Evolutionary conservation across 805 yeast genomes (phyloP), one percentile per base, ranked within the genome.

Genomic region (Wilhelminamyces savonicus): DNA sequence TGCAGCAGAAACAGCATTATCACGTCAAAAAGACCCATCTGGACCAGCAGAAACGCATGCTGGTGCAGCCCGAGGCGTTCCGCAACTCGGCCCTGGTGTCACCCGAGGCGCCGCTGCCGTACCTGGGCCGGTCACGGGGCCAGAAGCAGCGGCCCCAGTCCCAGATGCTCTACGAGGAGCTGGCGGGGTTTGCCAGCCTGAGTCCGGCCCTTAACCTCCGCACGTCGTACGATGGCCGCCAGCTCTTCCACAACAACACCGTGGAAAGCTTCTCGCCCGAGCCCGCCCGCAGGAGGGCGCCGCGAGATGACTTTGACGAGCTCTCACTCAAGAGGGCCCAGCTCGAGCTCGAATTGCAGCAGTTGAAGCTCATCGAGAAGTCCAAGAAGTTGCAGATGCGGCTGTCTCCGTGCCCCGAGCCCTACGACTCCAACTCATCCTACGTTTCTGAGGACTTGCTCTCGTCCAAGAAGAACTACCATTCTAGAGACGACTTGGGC

Each of bases 311-410:
- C 13, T 42, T 44, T 14, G 55, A 56, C 25, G 65, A 57, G 23
- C 50, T 63, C 20, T 46, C 55, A 2, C 41, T 43, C 23, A 61
- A 57, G 39, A 52, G 57, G 32, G 63, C 56, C 24, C 65, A 59
- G 40, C 51, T 64, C 27, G 69, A 64, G 37, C 27, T 53, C 40
- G 69, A 62, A 37, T 46, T 64, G 25, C 51, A 52, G 22, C 56
- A 54, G 21, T 46, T 60, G 33, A 53, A 47, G 26, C 45, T 50
- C 17, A 44, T 59, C 40, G 63, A 60, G 34, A 45, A 35, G 11
- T 26, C 32, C 6, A 44, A 40, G 15, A 19, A 26, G 26, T 36
- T 29, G 20, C 35, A 27, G 22, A 28, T 26, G 13, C 32, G 13
- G 8, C 19, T 6, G 19, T 17, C 19, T 8, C 19, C 6, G 19